A percentile compares a stretch with the other conserved stretches of the same genome.
These are phyloP conservation scores for Trichoderma afroharzianum DNA, from an alignment of 2,329 filamentous ascomycete genomes.

Conservation along the genomic window DNA sequence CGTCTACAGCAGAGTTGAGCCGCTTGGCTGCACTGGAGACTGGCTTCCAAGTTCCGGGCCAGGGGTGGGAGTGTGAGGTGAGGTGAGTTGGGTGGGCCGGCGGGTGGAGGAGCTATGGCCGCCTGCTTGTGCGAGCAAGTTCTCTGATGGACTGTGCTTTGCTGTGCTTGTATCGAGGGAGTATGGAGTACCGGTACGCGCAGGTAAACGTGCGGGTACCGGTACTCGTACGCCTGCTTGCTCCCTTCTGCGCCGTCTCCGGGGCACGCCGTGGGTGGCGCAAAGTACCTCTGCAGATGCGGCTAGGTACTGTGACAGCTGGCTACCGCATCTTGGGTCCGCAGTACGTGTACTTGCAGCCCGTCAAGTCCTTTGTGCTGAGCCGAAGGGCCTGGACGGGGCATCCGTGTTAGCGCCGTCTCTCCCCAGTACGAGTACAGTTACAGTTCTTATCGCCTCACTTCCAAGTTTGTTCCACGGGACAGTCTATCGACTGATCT, in stretches of 20 bases:
- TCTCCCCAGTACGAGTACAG: not conserved
- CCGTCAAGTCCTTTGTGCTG: not conserved
- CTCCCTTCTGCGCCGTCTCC: not conserved
- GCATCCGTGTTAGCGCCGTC: not conserved
- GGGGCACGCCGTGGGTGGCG: not conserved
- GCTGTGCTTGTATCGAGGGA: no score
- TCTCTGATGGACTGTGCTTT: not conserved
- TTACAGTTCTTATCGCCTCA: conserved; percentile 4
- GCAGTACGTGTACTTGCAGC: not conserved
- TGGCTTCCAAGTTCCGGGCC: not conserved
- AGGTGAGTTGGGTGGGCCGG: not conserved
- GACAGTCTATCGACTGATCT: not conserved
- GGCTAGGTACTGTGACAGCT: not conserved
- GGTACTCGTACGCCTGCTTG: not conserved
- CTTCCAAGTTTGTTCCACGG: not conserved
- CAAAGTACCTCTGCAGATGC: not conserved
- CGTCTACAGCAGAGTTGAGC: not conserved
- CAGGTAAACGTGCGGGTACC: not conserved
- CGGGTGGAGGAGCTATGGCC: not conserved
- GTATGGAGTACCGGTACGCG: not conserved
- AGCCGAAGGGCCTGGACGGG: not conserved
- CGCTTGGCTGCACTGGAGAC: not conserved
- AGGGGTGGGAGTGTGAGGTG: not conserved
- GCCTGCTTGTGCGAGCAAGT: not conserved
- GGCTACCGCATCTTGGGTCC: not conserved